Base-by-base conservation (phyloP, 805 yeast species). In the Candida sithepensis region DNA sequence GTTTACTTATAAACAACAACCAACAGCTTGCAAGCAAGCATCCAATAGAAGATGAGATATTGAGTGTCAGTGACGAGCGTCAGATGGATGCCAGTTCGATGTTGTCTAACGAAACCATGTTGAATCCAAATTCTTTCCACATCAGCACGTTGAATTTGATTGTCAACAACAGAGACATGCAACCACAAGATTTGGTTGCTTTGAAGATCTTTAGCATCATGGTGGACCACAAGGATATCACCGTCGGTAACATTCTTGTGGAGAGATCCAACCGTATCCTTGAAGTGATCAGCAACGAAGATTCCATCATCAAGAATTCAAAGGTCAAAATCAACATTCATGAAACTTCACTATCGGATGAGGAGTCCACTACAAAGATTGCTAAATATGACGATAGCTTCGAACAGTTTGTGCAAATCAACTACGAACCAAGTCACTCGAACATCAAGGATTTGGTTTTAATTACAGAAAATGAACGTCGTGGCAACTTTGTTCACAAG, bases 1-100 rank as follows among this genome's bases (percentile, higher is more conserved):
- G 60, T 24, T 40, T 64, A 2, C 58, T 64, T 42, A 57, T 64
- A 24, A 64, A 63, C 47, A 63, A 62, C 39, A 58, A 59, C 41
- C 60, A 56, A 46, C 56, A 50, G 33, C 23, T 50, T 13, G 19
- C 32, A 6, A 37, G 12, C 13, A n/a, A 40, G 8, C 30, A 20
- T 13, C 36, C 40, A 9, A 37, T 24, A n/a, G 48, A 28, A 8
- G 46, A 26, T 10, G 42, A 39, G 20, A 39, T 33, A 4, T 28
- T 39, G 39, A 21, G 24, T 30, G 16, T 30, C 22, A 9, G 14
- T 30, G 28, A 43, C 22, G 39, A 43, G 12, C 7, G 9, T 22
- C 16, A 32, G 12, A 32, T 33, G 3, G 59, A 54, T 21, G 34
- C 39, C 3, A 46, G 37, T 22, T 56, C 60, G 2, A 22, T 49